A percentile compares a stretch with the other conserved stretches of the same genome.
Evolutionary conservation across 768 basidiomycete species (phyloP).

Genomic region (Podaxis sp.): DNA sequence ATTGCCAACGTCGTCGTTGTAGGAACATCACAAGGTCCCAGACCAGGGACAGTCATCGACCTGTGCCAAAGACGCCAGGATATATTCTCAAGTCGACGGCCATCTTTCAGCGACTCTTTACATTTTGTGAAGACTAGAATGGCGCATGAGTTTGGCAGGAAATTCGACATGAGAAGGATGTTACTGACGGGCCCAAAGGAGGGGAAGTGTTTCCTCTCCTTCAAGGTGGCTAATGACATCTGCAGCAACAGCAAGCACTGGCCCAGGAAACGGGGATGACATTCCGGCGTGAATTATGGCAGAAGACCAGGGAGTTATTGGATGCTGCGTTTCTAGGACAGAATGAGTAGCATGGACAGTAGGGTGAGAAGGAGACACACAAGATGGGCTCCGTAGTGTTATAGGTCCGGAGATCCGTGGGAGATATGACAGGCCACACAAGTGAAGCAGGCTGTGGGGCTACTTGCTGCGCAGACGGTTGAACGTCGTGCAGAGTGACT

Average conservation of each 20-base stretch:
- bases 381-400: background rate
- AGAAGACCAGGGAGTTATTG: too few species aligned
- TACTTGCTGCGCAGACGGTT: background rate
- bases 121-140: constrained; percentile 77
- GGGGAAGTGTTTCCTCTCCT: constrained; percentile 58
- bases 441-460: background rate
- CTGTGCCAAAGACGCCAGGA: constrained; percentile 84
- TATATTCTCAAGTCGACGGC: constrained; percentile 81
- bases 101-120: constrained; percentile 74
- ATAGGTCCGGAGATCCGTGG: constrained; percentile 1
- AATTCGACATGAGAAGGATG: constrained; percentile 3
- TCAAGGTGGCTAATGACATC: constrained; percentile 68
- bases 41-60: constrained; percentile 41
- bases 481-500: background rate
- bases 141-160: background rate
- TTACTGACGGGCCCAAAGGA: constrained; percentile 64
- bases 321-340: background rate
- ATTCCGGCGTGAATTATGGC: constrained; percentile 23
- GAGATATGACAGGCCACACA: background rate
- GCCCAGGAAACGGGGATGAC: constrained; percentile 51
- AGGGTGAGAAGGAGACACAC: background rate
- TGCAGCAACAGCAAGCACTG: constrained; percentile 60
- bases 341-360: background rate
- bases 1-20: constrained; percentile 4
- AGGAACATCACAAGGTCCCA: constrained; percentile 22